phyloP scores from a whole-genome alignment of 1,284 basidiomycete species.

The Naganishia sp. region DNA sequence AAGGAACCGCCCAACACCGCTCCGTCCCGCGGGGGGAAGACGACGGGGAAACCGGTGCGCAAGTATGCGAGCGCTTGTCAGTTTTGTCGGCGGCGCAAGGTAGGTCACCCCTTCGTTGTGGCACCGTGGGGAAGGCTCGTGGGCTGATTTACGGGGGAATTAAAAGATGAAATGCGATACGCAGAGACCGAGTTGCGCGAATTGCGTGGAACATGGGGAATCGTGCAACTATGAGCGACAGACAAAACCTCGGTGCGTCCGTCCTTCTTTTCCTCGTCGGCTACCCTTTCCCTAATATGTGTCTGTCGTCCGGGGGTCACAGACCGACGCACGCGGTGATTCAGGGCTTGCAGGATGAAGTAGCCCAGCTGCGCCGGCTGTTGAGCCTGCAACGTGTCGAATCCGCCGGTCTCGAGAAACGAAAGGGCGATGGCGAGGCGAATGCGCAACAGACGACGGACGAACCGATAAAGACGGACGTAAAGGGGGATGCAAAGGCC shows the following conservation, averaged over 20 bases:
- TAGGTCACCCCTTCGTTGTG: slow-evolving; percentile 4
- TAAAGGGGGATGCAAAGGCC: too few relatives aligned
- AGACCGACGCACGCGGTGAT: slow-evolving; percentile 39
- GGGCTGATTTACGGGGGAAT: neutral
- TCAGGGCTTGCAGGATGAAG: slow-evolving; percentile 35
- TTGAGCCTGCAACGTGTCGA: slow-evolving; percentile 1
- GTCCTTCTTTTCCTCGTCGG: too few relatives aligned
- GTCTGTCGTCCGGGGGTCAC: neutral
- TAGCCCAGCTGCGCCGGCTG: slow-evolving; percentile 12
- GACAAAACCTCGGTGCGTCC: slow-evolving; percentile 24
- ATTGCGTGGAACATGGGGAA: slow-evolving; percentile 36
- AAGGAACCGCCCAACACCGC: too few relatives aligned
- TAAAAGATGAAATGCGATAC: slow-evolving; percentile 40
- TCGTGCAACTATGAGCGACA: slow-evolving; percentile 29
- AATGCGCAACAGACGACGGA: too few relatives aligned
- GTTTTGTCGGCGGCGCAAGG: slow-evolving; percentile 37
- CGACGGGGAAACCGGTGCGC: slow-evolving; percentile 12
- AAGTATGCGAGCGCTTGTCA: slow-evolving; percentile 34
- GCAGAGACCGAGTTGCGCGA: slow-evolving; percentile 32
- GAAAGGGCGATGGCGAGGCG: too few relatives aligned
- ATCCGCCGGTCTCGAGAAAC: neutral
- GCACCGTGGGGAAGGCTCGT: neutral
- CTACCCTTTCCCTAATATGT: neutral
- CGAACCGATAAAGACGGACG: too few relatives aligned
- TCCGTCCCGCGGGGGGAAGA: neutral